Conservation (phyloP, 495 filamentous ascomycete genomes). For the Penicillium chermesinum region DNA sequence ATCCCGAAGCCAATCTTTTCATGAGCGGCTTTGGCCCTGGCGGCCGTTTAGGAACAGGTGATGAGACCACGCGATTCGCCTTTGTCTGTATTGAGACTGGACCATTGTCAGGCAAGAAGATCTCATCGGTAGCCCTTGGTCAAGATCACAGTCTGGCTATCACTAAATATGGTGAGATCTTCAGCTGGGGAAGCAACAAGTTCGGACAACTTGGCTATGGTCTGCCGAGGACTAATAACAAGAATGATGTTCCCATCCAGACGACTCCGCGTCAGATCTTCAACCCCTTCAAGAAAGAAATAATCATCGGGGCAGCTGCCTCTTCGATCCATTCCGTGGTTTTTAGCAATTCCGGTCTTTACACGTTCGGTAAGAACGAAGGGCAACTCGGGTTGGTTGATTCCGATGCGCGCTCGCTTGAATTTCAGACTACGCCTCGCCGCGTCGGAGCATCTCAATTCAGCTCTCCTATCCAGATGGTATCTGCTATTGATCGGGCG, state of each 20-base stretch:
- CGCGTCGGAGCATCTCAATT: constrained; percentile 86
- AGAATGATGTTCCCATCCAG: constrained; percentile 74
- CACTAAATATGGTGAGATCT: constrained; percentile 73
- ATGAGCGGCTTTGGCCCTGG: constrained; percentile 89
- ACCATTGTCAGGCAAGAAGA: constrained; percentile 61
- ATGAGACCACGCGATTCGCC: constrained; percentile 79
- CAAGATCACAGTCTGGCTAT: constrained; percentile 88
- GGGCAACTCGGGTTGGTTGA: constrained; percentile 93
- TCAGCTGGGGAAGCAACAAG: constrained; percentile 88
- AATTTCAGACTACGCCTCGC: constrained; percentile 72
- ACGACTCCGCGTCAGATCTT: constrained; percentile 81
- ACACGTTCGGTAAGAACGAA: constrained; percentile 93
- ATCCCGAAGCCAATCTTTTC: constrained; percentile 87
- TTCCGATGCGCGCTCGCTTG: constrained; percentile 85
- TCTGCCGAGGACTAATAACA: constrained; percentile 47
- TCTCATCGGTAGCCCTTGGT: constrained; percentile 71
- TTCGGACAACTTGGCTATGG: constrained; percentile 83
- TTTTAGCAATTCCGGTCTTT: constrained; percentile 74
- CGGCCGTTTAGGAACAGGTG: constrained; percentile 83
- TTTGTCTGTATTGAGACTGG: constrained; percentile 75
- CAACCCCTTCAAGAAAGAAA: constrained; percentile 82
- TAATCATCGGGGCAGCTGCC: constrained; percentile 77
- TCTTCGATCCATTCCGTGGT: constrained; percentile 89
- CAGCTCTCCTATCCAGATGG: constrained; percentile 66
- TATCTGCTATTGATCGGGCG: constrained; percentile 86